These are phyloP conservation scores for Baorangia bicolor DNA, from an alignment of 768 basidiomycete genomes.

Conservation along the genomic window DNA sequence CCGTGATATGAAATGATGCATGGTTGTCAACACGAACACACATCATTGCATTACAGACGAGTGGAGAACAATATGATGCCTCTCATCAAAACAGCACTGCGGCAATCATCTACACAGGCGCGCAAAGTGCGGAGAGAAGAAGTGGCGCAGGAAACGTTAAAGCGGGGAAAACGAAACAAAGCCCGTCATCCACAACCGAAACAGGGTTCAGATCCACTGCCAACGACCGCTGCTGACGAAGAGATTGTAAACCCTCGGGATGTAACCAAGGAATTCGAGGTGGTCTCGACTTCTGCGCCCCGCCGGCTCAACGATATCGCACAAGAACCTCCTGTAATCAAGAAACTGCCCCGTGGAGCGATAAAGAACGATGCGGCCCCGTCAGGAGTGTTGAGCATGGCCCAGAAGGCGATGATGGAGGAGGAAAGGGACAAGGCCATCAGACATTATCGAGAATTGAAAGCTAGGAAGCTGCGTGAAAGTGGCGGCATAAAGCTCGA, in stretches of 20 bases:
- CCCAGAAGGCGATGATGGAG: slow-evolving; percentile 76
- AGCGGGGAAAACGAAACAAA: slow-evolving; percentile 14
- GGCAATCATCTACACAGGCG: slow-evolving; percentile 49
- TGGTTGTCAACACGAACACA: slow-evolving; percentile 7
- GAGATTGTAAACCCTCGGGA: slow-evolving; percentile 21
- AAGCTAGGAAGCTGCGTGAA: slow-evolving; percentile 42
- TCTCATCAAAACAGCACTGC: slow-evolving; percentile 58
- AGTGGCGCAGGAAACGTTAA: slow-evolving; percentile 15
- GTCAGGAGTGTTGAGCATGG: slow-evolving; percentile 60
- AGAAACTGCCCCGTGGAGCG: slow-evolving; percentile 51
- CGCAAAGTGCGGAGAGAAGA: slow-evolving; percentile 44
- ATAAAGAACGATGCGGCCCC: slow-evolving; percentile 28
- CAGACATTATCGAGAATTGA: slow-evolving; percentile 65
- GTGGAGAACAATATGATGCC: slow-evolving; percentile 74
- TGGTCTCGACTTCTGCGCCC: slow-evolving; percentile 52
- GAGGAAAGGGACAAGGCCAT: slow-evolving; percentile 71
- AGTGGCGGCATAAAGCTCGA: slow-evolving; percentile 11
- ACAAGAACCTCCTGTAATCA: slow-evolving; percentile 64
- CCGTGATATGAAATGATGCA: slow-evolving; percentile 8
- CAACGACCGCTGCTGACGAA: slow-evolving; percentile 9
- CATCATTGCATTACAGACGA: slow-evolving; percentile 44
- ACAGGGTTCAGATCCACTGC: slow-evolving; percentile 13
- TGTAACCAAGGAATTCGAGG: slow-evolving; percentile 48
- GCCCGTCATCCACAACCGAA: slow-evolving; percentile 11
- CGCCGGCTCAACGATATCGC: slow-evolving; percentile 71